These are phyloP conservation scores for Neotropicomus parvogracilis DNA, from an alignment of 1,284 basidiomycete genomes.

Conservation along the genomic window DNA sequence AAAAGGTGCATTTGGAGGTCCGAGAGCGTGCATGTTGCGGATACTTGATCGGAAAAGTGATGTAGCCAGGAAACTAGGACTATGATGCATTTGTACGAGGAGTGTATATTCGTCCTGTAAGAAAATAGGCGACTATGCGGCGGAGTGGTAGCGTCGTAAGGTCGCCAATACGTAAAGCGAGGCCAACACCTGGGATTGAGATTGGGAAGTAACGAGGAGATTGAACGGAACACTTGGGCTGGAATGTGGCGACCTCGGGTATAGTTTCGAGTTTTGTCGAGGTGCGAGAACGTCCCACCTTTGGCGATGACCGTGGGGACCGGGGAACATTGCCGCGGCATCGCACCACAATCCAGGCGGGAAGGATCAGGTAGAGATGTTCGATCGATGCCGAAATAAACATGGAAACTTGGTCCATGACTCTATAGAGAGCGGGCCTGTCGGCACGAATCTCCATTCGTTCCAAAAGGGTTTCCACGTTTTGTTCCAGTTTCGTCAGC, in stretches of 20 bases:
- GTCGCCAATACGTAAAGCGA: constrained; percentile 30
- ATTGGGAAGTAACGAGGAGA: constrained; percentile 19
- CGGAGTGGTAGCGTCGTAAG: constrained; percentile 31
- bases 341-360: constrained; percentile 21
- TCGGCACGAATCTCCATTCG: constrained; percentile 31
- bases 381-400: constrained; percentile 21
- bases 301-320: constrained; percentile 32
- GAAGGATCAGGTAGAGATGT: constrained; percentile 25
- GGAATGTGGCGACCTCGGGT: constrained; percentile 32
- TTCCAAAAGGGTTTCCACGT: constrained; percentile 29
- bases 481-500: constrained; percentile 27
- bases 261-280: constrained; percentile 34
- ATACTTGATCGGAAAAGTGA: constrained; percentile 5
- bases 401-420: constrained; percentile 15
- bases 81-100: constrained; percentile 15
- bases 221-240: constrained; percentile 20
- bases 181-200: constrained; percentile 30
- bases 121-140: constrained; percentile 22
- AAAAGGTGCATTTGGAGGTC: constrained; percentile 5
- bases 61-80: constrained; percentile 14
- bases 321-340: constrained; percentile 18
- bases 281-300: constrained; percentile 25
- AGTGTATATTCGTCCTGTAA: constrained; percentile 25
- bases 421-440: constrained; percentile 13
- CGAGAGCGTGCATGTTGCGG: constrained; percentile 9